A percentile compares a stretch with the other conserved stretches of the same genome.
These are phyloP conservation scores for Batrachochytrium dendrobatidis DNA, from an alignment of 371 early-diverging fungal genomes.

Conservation along the genomic window DNA sequence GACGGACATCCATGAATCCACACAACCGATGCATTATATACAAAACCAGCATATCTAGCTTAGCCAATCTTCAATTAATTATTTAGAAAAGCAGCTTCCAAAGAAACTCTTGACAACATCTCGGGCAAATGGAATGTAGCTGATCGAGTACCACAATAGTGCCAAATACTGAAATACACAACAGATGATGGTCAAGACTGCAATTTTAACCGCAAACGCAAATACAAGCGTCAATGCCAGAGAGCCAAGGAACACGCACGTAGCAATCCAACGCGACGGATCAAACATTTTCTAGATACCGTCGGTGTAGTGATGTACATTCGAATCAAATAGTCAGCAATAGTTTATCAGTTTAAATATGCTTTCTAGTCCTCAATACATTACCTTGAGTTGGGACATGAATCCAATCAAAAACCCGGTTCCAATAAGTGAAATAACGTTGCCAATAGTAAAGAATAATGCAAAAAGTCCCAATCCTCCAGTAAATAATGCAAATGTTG, in stretches of 20 bases:
- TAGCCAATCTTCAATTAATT: conserved; percentile 2
- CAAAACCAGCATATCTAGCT: no score
- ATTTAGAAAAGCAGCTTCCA: conserved; percentile 16
- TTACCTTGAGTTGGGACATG: conserved; percentile 69
- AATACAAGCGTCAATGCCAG: conserved; percentile 55
- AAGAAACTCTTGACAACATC: conserved; percentile 27
- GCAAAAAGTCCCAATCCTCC: conserved; percentile 68
- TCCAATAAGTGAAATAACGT: conserved; percentile 72
- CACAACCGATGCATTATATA: no score
- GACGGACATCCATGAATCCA: no score
- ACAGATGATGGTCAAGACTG: conserved; percentile 58
- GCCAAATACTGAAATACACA: conserved; percentile 79
- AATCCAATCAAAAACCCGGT: conserved; percentile 86
- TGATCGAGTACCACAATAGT: conserved; percentile 57
- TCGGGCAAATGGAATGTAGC: conserved; percentile 64
- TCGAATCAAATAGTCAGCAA: background rate
- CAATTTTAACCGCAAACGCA: conserved; percentile 41
- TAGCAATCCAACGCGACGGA: conserved; percentile 54
- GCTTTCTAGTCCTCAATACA: background rate
- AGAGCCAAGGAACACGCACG: conserved; percentile 51
- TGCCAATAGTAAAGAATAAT: conserved; percentile 82
- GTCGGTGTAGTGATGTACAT: background rate
- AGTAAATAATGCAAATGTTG: conserved; percentile 53
- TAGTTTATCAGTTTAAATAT: background rate
- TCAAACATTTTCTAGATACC: conserved; percentile 44